A percentile compares a stretch with the other conserved stretches of the same genome.
Evolutionary conservation across 225 moss, liverwort and hornwort genomes (phyloP).

Genomic region (Pseudisothecium myosuroides): DNA sequence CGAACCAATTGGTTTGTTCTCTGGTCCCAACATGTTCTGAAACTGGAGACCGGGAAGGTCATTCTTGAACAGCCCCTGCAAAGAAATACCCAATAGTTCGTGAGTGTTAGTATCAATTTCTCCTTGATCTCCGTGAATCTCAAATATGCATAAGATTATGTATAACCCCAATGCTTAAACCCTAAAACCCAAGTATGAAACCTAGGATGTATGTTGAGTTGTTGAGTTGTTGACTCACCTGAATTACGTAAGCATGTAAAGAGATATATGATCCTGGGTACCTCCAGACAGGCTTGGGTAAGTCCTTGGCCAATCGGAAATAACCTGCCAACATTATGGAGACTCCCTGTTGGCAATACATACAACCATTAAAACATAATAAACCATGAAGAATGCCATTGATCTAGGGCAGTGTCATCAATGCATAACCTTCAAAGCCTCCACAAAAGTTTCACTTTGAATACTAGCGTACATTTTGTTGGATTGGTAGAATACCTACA

Average conservation of each 20-base stretch:
- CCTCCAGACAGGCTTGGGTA: constrained; percentile 39
- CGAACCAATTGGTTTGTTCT: constrained; percentile 19
- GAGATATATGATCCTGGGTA: constrained; percentile 20
- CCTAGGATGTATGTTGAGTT: background rate
- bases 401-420: background rate
- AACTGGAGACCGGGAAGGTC: constrained; percentile 63
- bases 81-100: background rate
- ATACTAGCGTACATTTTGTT: background rate
- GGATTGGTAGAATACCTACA: too few species aligned
- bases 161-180: background rate
- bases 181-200: background rate
- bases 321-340: constrained; percentile 31
- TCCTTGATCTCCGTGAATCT: background rate
- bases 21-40: constrained; percentile 15
- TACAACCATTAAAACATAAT: background rate
- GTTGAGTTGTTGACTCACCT: background rate
- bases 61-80: constrained; percentile 79
- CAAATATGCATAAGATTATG: too few species aligned
- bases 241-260: constrained; percentile 22
- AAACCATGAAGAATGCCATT: background rate
- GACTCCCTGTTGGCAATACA: constrained; percentile 8
- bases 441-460: background rate
- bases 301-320: constrained; percentile 14
- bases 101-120: background rate
- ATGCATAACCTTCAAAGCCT: background rate